phyloP scores from a whole-genome alignment of 106 monocot genomes.

The Dactylorhiza incarnata region DNA sequence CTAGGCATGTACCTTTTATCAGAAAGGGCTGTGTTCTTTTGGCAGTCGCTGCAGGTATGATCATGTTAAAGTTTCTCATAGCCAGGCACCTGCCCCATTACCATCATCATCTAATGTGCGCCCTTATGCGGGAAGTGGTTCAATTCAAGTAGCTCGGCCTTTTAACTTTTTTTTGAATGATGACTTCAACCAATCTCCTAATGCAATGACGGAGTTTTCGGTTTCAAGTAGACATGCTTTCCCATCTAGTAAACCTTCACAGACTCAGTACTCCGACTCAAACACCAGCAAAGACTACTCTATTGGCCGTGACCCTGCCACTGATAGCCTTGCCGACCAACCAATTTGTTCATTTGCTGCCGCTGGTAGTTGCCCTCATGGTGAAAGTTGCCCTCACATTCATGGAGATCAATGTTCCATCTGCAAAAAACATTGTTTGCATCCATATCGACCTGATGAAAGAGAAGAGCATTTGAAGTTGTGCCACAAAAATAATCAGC shows the following conservation, averaged over 20 bases:
- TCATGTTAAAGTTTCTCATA: slow-evolving; percentile 67
- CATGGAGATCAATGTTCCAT: slow-evolving; percentile 83
- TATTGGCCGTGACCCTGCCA: neutral
- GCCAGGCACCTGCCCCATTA: slow-evolving; percentile 21
- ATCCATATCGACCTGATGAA: slow-evolving; percentile 81
- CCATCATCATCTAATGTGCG: slow-evolving; percentile 27
- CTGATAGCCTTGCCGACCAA: slow-evolving; percentile 32
- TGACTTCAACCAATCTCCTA: slow-evolving; percentile 14
- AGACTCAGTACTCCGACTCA: slow-evolving; percentile 22
- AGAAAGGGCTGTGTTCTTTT: slow-evolving; percentile 90
- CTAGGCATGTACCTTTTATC: slow-evolving; percentile 93
- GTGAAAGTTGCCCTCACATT: slow-evolving; percentile 64
- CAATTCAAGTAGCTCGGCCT: slow-evolving; percentile 18
- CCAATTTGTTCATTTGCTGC: slow-evolving; percentile 98
- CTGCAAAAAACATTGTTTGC: slow-evolving; percentile 84
- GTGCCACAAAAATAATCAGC: slow-evolving; percentile 65
- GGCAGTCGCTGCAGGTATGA: slow-evolving; percentile 93
- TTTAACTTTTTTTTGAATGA: slow-evolving; percentile 12
- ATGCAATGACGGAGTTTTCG: slow-evolving; percentile 12
- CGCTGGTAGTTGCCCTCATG: slow-evolving; percentile 78
- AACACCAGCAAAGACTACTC: slow-evolving; percentile 9
- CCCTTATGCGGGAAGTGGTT: slow-evolving; percentile 9
- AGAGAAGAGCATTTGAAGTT: slow-evolving; percentile 75
- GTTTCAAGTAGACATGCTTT: slow-evolving; percentile 14
- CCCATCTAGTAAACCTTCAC: slow-evolving; percentile 25